These are phyloP conservation scores for Salix dunnii DNA, from an alignment of 345 rosid genomes.

Conservation along the genomic window DNA sequence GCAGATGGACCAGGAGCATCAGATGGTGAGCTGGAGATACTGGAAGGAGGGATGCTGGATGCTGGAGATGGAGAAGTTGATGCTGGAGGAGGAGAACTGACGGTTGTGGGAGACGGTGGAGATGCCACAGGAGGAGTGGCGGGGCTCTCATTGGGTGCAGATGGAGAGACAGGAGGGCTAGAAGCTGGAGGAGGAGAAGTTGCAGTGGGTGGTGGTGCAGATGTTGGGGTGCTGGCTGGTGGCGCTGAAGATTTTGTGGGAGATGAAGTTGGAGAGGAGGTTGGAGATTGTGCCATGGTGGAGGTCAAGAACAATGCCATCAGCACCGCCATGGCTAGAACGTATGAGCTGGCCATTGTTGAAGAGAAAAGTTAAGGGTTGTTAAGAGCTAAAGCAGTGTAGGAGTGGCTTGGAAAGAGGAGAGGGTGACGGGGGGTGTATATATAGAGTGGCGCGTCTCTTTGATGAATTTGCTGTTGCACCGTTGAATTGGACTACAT, in stretches of 20 bases:
- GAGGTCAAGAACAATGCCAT: constrained; percentile 4
- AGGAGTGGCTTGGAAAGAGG: neutral
- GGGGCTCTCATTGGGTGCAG: neutral
- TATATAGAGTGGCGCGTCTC: neutral
- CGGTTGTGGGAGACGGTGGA: neutral
- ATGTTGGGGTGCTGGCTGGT: neutral
- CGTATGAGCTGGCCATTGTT: constrained; percentile 8
- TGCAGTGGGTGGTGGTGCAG: neutral
- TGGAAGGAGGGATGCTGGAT: constrained; percentile 1
- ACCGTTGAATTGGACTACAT: neutral
- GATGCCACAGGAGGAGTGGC: neutral
- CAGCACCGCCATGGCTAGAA: neutral
- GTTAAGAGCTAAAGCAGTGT: neutral
- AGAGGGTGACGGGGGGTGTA: neutral
- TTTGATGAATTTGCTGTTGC: neutral
- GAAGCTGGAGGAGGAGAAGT: neutral
- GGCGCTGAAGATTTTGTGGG: neutral
- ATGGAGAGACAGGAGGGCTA: neutral
- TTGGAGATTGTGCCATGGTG: constrained; percentile 20
- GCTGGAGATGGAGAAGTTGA: constrained; percentile 19
- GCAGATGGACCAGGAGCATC: constrained; percentile 16
- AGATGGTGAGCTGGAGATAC: constrained; percentile 12
- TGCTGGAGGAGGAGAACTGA: constrained; percentile 12
- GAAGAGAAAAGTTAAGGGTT: neutral
- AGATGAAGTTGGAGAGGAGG: constrained; percentile 11